Conservation (phyloP, 306 rosid species). For the Morella rubra region DNA sequence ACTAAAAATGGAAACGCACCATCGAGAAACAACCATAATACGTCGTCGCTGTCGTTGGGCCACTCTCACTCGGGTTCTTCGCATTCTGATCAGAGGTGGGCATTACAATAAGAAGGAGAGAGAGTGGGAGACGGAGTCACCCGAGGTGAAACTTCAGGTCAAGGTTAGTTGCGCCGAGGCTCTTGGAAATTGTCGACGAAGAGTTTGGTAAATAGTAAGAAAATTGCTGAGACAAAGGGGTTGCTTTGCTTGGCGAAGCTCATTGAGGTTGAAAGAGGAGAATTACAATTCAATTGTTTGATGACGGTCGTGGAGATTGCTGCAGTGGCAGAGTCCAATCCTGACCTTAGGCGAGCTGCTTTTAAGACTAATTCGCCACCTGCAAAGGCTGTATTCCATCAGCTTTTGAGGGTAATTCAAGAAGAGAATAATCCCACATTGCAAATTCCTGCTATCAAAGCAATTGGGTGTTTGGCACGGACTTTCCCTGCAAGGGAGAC, state of each 20-base stretch:
- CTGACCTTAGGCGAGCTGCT: constrained; percentile 70
- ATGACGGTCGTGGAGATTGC: constrained; percentile 86
- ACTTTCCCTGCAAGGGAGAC: constrained; percentile 79
- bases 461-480: constrained; percentile 78
- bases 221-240: constrained; percentile 82
- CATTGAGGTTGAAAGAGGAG: constrained; percentile 56
- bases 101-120: constrained; percentile 44
- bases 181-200: constrained; percentile 72
- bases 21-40: not conserved
- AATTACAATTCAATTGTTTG: constrained; percentile 68
- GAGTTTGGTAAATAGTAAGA: constrained; percentile 51
- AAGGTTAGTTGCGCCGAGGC: constrained; percentile 77
- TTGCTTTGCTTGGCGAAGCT: constrained; percentile 85
- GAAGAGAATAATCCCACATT: constrained; percentile 37
- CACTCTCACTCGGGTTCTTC: constrained; percentile 27
- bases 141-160: constrained; percentile 50
- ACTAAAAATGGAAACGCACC: constrained; percentile 7
- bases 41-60: constrained; percentile 13
- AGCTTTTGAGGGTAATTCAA: constrained; percentile 62
- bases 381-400: constrained; percentile 73
- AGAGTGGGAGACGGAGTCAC: constrained; percentile 57
- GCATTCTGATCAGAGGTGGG: constrained; percentile 50
- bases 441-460: constrained; percentile 66
- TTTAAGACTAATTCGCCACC: constrained; percentile 69
- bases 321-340: constrained; percentile 54